Conservation (phyloP, 768 basidiomycete species). For the Suillus tomentosus region DNA sequence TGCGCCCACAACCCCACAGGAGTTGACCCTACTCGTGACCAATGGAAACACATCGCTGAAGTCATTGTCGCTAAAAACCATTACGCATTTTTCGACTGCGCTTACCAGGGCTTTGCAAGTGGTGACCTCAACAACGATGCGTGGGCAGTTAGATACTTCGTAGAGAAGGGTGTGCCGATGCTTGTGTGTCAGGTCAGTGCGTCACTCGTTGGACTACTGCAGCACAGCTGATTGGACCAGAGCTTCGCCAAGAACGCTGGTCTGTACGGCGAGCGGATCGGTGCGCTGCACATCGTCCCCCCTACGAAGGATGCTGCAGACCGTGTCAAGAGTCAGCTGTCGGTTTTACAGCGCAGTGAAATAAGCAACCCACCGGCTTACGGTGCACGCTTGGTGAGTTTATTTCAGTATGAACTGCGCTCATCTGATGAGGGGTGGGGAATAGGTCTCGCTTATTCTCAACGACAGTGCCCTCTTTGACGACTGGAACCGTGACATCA, state of each 20-base stretch:
- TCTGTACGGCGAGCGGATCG: conserved; percentile 91
- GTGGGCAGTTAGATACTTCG: conserved; percentile 91
- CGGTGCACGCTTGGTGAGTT: conserved; percentile 82
- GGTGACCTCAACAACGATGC: conserved; percentile 92
- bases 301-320: conserved; percentile 63
- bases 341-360: conserved; percentile 89
- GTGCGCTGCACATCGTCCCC: conserved; percentile 56
- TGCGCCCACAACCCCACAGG: conserved; percentile 98
- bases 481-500: conserved; percentile 90
- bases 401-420: conserved; percentile 6
- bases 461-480: conserved; percentile 72
- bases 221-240: conserved; percentile 48
- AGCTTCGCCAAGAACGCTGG: conserved; percentile 98
- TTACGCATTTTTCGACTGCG: conserved; percentile 93
- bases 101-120: conserved; percentile 98
- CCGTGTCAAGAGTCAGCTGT: conserved; percentile 80
- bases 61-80: conserved; percentile 73
- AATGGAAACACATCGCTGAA: conserved; percentile 81
- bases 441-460: conserved; percentile 78
- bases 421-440: conserved; percentile 6
- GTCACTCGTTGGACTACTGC: conserved; percentile 41
- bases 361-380: conserved; percentile 94
- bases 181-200: conserved; percentile 82
- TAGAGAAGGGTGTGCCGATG: conserved; percentile 68
- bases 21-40: conserved; percentile 86